Percentiles rank a stretch among this genome's conserved stretches.
phyloP scores from a whole-genome alignment of 2,329 filamentous ascomycete species.

The Microcyclosporella mali region DNA sequence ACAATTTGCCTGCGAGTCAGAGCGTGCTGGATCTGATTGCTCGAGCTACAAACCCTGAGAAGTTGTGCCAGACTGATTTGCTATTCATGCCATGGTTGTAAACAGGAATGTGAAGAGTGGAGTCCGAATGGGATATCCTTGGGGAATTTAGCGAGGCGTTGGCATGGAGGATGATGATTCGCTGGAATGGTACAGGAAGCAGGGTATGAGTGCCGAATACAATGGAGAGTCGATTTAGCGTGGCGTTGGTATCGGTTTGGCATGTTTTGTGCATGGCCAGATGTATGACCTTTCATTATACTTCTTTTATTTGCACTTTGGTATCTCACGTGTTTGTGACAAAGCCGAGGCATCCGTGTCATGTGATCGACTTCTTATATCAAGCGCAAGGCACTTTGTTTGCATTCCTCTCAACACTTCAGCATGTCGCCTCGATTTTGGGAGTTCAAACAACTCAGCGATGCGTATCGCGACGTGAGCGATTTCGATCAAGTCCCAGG shows the following conservation, averaged over 20 bases:
- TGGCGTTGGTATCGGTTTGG: slow-evolving; percentile 1
- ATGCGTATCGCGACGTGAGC: slow-evolving; percentile 26
- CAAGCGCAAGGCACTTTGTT: too few relatives aligned
- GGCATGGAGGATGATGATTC: not conserved
- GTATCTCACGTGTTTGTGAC: too few relatives aligned
- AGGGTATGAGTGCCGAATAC: not conserved
- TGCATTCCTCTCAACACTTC: too few relatives aligned
- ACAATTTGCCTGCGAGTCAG: slow-evolving; percentile 85
- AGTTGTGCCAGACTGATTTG: slow-evolving; percentile 80
- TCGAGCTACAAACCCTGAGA: slow-evolving; percentile 87
- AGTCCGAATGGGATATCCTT: not conserved
- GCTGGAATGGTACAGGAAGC: not conserved
- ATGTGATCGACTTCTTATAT: too few relatives aligned
- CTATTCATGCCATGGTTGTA: slow-evolving; percentile 97
- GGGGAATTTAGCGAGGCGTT: slow-evolving; percentile 1
- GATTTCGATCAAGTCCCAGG: slow-evolving; percentile 36
- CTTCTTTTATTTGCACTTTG: too few relatives aligned
- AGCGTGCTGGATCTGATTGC: slow-evolving; percentile 91
- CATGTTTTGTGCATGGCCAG: not conserved
- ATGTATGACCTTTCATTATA: too few relatives aligned
- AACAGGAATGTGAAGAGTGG: not conserved
- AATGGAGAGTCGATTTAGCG: not conserved
- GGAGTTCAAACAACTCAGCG: slow-evolving; percentile 25
- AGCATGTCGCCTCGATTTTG: slow-evolving; percentile 21
- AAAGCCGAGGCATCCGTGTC: too few relatives aligned